Conservation (phyloP, 805 yeast species). For the Barnettozyma pratensis region DNA sequence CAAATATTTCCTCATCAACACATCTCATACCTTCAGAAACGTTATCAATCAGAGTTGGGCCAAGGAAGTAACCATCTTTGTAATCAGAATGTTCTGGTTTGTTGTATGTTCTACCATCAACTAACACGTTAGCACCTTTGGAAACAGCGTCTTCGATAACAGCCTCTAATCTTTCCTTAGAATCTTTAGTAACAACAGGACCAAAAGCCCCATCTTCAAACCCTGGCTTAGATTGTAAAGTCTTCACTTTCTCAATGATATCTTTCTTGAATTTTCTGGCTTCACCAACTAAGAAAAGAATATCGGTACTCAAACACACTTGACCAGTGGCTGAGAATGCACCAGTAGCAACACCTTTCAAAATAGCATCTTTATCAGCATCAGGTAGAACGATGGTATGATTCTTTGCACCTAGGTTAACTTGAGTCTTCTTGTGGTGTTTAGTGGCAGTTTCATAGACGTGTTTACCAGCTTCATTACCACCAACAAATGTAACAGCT, state of each 20-base stretch:
- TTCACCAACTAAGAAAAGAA: conserved; percentile 62
- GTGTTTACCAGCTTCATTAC: conserved; percentile 71
- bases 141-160: conserved; percentile 53
- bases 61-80: conserved; percentile 64
- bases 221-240: conserved; percentile 58
- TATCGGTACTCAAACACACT: conserved; percentile 76
- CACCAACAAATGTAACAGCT: conserved; percentile 76
- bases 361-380: conserved; percentile 56
- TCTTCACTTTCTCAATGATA: conserved; percentile 49
- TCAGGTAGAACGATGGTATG: conserved; percentile 70
- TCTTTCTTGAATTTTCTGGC: conserved; percentile 60
- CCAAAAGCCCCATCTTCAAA: conserved; percentile 63
- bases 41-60: conserved; percentile 58
- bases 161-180: conserved; percentile 47
- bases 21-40: conserved; percentile 66
- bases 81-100: conserved; percentile 28
- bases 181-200: conserved; percentile 61
- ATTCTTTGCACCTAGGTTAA: conserved; percentile 75
- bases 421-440: conserved; percentile 70
- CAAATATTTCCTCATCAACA: conserved; percentile 70
- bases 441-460: conserved; percentile 61
- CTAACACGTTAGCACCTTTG: conserved; percentile 55
- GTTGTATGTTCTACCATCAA: conserved; percentile 51
- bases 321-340: conserved; percentile 84
- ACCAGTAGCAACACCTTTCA: conserved; percentile 65